These are phyloP conservation scores for Glomus cerebriforme DNA, from an alignment of 192 early-diverging fungal genomes.

Conservation along the genomic window DNA sequence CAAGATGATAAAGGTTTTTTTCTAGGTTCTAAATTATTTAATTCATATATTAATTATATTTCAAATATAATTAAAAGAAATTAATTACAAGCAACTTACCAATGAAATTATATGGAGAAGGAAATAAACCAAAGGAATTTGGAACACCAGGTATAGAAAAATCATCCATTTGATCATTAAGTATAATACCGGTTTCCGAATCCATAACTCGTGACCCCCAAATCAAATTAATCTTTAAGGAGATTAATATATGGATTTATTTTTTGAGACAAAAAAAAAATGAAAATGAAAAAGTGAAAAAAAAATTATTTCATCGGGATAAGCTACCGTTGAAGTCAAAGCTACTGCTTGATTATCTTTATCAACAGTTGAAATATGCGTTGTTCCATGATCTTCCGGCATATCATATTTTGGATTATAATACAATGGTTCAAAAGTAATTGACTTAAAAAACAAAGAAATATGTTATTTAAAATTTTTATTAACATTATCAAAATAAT, in stretches of 20 bases:
- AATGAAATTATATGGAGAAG: slow-evolving; percentile 84
- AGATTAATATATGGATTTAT: too few species aligned
- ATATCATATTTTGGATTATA: slow-evolving; percentile 82
- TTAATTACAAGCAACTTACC: slow-evolving; percentile 34
- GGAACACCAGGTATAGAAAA: slow-evolving; percentile 77
- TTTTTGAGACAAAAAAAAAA: too few species aligned
- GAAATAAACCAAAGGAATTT: slow-evolving; percentile 78
- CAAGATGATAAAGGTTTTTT: slow-evolving; percentile 83
- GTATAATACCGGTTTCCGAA: slow-evolving; percentile 79
- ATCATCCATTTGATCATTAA: slow-evolving; percentile 98
- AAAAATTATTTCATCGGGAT: not conserved
- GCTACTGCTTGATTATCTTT: slow-evolving; percentile 75
- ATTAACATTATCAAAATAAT: too few species aligned
- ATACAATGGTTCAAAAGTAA: slow-evolving; percentile 68
- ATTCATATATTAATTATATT: slow-evolving; percentile 18
- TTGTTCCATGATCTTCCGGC: slow-evolving; percentile 85
- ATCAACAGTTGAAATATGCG: slow-evolving; percentile 84
- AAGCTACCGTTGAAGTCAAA: slow-evolving; percentile 74
- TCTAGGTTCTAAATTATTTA: slow-evolving; percentile 52
- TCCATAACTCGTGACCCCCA: slow-evolving; percentile 92
- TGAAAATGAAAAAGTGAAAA: too few species aligned
- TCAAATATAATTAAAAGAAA: not conserved
- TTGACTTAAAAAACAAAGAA: slow-evolving; percentile 28
- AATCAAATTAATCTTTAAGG: slow-evolving; percentile 67
- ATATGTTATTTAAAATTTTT: not conserved